Evolutionary conservation across 2,329 filamentous ascomycete species (phyloP), one percentile per base, ranked within the genome.

Genomic region (Pseudofabraea citricarpa): DNA sequence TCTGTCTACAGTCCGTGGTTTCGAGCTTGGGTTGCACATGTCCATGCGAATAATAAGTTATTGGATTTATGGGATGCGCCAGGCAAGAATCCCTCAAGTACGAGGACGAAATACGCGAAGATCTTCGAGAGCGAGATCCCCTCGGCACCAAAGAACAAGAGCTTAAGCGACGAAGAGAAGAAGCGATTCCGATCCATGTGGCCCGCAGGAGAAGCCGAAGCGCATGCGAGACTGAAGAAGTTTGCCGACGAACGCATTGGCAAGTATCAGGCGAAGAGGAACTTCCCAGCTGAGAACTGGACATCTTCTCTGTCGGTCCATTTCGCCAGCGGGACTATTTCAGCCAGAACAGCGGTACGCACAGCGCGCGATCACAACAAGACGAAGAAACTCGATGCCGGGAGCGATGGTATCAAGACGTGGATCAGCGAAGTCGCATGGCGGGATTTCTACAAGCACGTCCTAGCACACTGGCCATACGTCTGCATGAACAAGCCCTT

Each of bases 381-480:
- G 20, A 76, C 75, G 1, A 79, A 76, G 59, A 77, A 79, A 45
- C 72, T 95, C 2, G 78, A 89, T 47, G 77, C 70, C 1, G 84
- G 85, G 0, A 73, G 75, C 16, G 64, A 77, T 13, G 87, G 86
- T 0, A 83, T 87, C 44, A 70, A 75, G 40, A 71, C 73, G 0
- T 94, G 87, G 87, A 88, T 93, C 50, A 82, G 82, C 41, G 88
- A 94, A 62, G 73, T 94, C 3, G 88, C 87, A 0, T 93, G 88
- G 88, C 73, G 88, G 12, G 88, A 94, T 56, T 94, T 94, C 57
- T 94, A 94, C 67, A 88, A 83, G 56, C 87, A 93, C 60, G 86
- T 95, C 3, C 67, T 95, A 5, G 86, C 83, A 1, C 70, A 90
- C 47, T 95, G 88, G 87, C 90, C 90, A 0, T 90, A 90, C 55